These are phyloP conservation scores for Malus fusca DNA, from an alignment of 306 rosid genomes.

Conservation along the genomic window DNA sequence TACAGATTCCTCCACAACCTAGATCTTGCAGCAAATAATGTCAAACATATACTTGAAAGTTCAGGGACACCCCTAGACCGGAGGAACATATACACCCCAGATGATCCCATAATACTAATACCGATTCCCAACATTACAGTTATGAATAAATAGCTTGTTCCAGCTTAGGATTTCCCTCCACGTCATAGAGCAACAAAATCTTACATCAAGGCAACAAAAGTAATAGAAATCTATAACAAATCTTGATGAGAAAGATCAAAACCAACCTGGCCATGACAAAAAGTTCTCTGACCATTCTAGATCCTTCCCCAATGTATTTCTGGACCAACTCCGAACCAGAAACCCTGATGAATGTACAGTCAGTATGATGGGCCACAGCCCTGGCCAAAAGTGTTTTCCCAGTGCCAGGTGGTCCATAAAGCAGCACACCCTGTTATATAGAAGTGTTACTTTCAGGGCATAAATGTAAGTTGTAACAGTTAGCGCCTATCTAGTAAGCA, in stretches of 20 bases:
- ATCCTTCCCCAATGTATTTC: slow-evolving; percentile 98
- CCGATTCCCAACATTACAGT: neutral
- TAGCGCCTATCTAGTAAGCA: neutral
- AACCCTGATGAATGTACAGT: slow-evolving; percentile 97
- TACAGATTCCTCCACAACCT: neutral
- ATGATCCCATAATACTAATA: neutral
- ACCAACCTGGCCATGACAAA: slow-evolving; percentile 98
- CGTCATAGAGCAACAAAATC: neutral
- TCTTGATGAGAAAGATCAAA: neutral
- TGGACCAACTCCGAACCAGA: slow-evolving; percentile 98
- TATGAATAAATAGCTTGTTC: neutral
- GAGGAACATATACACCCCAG: neutral
- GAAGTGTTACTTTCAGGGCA: slow-evolving; percentile 1
- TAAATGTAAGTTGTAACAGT: neutral
- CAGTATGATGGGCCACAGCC: slow-evolving; percentile 99
- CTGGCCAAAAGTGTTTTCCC: slow-evolving; percentile 97
- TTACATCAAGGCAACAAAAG: neutral
- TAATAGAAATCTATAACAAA: neutral
- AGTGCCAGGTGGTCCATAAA: slow-evolving; percentile 97
- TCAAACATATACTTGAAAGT: neutral
- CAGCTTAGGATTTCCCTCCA: neutral
- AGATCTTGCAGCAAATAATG: neutral
- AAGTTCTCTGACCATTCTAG: slow-evolving; percentile 98
- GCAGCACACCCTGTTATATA: slow-evolving; percentile 67
- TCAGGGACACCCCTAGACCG: neutral